Conservation (phyloP, 2,329 filamentous ascomycete genomes). For the Orbilia ellipsospora region DNA sequence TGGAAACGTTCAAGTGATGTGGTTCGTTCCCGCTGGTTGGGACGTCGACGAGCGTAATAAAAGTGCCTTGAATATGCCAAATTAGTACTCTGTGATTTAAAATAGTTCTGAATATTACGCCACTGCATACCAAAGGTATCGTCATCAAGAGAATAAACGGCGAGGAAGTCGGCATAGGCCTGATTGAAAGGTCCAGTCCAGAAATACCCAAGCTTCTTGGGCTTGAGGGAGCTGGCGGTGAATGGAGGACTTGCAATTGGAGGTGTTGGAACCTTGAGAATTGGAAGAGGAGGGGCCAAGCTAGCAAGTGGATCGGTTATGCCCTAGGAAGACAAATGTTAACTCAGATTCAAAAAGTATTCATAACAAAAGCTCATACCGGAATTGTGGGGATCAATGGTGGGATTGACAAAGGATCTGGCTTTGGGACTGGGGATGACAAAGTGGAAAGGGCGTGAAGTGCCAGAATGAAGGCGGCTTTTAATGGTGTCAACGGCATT, state of each 20-base stretch:
- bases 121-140: constrained; percentile 60
- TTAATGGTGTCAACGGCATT: constrained; percentile 41
- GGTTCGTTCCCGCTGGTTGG: constrained; percentile 71
- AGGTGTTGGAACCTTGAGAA: constrained; percentile 71
- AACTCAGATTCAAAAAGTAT: neutral
- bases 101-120: constrained; percentile 12
- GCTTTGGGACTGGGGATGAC: constrained; percentile 41
- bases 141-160: constrained; percentile 71
- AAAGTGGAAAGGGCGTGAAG: constrained; percentile 16
- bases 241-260: constrained; percentile 69
- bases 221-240: constrained; percentile 68
- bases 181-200: constrained; percentile 73
- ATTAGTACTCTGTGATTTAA: constrained; percentile 58
- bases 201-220: constrained; percentile 75
- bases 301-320: constrained; percentile 69
- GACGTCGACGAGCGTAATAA: constrained; percentile 71
- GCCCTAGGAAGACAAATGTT: constrained; percentile 60
- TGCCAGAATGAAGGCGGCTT: constrained; percentile 30
- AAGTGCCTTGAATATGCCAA: constrained; percentile 63
- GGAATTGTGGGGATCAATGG: constrained; percentile 71
- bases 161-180: constrained; percentile 70
- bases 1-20: constrained; percentile 69
- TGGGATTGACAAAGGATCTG: constrained; percentile 63
- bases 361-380: neutral
- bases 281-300: constrained; percentile 68